Evolutionary conservation across 2,329 filamentous ascomycete species (phyloP).

Genomic region (Fonsecaea pedrosoi): DNA sequence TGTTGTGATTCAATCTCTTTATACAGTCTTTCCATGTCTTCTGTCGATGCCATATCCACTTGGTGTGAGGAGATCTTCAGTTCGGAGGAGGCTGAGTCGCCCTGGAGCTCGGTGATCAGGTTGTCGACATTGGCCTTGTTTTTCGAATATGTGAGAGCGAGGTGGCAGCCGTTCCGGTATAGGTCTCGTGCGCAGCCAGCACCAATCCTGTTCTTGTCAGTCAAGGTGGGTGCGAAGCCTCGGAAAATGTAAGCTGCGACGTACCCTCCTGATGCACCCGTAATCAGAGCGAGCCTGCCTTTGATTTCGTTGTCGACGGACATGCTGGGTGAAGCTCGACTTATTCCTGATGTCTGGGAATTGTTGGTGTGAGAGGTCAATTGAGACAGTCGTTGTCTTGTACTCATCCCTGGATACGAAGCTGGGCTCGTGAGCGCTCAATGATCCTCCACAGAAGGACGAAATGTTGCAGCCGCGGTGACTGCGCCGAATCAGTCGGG

Average conservation of each 20-base stretch:
- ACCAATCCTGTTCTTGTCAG: conserved; percentile 60
- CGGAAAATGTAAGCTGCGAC: conserved; percentile 21
- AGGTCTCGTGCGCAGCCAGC: conserved; percentile 64
- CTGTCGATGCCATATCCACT: conserved; percentile 63
- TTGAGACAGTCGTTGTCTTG: conserved; percentile 21
- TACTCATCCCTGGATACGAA: conserved; percentile 6
- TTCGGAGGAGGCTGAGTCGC: conserved; percentile 24
- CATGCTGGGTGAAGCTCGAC: conserved; percentile 27
- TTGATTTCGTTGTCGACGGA: conserved; percentile 55
- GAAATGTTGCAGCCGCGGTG: conserved; percentile 17
- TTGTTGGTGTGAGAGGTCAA: conserved; percentile 10
- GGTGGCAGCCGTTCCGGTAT: conserved; percentile 58
- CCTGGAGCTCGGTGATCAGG: conserved; percentile 52
- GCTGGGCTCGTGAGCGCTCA: background rate
- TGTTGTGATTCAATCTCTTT: conserved; percentile 61
- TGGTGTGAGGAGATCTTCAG: conserved; percentile 61
- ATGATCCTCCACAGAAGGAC: background rate
- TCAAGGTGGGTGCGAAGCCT: background rate
- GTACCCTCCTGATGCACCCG: conserved; percentile 67
- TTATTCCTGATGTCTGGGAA: background rate
- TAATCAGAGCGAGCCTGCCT: conserved; percentile 64
- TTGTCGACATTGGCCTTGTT: conserved; percentile 56
- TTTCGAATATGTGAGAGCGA: conserved; percentile 66
- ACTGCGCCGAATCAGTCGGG: conserved; percentile 17
- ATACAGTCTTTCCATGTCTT: conserved; percentile 63